Conservation (phyloP, 208 protist species). For the Leptomonas pyrrhocoris region DNA sequence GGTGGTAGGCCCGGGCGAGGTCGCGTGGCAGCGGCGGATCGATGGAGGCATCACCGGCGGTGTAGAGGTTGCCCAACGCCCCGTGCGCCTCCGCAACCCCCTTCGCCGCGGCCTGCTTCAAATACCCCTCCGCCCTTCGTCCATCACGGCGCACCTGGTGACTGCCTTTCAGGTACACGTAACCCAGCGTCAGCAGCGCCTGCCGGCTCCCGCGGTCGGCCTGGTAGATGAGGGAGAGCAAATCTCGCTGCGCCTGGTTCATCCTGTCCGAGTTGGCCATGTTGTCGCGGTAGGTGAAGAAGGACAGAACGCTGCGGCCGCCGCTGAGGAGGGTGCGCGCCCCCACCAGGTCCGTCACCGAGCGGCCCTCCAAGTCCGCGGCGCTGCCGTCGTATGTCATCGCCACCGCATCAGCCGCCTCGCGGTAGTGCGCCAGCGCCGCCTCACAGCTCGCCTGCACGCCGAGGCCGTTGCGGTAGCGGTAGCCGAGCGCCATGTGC, state of each 20-base stretch:
- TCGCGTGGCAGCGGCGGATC: slow-evolving; percentile 51
- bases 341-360: neutral
- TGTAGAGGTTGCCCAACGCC: slow-evolving; percentile 77
- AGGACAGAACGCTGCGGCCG: slow-evolving; percentile 9
- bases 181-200: slow-evolving; percentile 62
- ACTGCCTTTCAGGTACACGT: slow-evolving; percentile 58
- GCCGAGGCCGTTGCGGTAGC: slow-evolving; percentile 64
- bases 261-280: slow-evolving; percentile 13
- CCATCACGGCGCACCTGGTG: slow-evolving; percentile 53
- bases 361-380: slow-evolving; percentile 12
- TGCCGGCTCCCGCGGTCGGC: slow-evolving; percentile 51
- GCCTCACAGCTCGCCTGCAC: slow-evolving; percentile 57
- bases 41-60: slow-evolving; percentile 42
- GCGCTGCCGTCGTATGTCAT: slow-evolving; percentile 61
- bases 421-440: slow-evolving; percentile 65
- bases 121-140: slow-evolving; percentile 42
- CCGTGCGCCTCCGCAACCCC: slow-evolving; percentile 46
- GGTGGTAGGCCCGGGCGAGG: slow-evolving; percentile 48
- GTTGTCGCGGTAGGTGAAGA: slow-evolving; percentile 38
- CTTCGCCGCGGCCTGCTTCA: slow-evolving; percentile 42
- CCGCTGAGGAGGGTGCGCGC: slow-evolving; percentile 20
- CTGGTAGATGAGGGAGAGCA: slow-evolving; percentile 55
- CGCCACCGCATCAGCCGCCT: slow-evolving; percentile 75
- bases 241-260: slow-evolving; percentile 28
- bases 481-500: slow-evolving; percentile 81